Evolutionary conservation across 75 land plant genomes (phyloP).

Genomic region (Picea sitchensis): DNA sequence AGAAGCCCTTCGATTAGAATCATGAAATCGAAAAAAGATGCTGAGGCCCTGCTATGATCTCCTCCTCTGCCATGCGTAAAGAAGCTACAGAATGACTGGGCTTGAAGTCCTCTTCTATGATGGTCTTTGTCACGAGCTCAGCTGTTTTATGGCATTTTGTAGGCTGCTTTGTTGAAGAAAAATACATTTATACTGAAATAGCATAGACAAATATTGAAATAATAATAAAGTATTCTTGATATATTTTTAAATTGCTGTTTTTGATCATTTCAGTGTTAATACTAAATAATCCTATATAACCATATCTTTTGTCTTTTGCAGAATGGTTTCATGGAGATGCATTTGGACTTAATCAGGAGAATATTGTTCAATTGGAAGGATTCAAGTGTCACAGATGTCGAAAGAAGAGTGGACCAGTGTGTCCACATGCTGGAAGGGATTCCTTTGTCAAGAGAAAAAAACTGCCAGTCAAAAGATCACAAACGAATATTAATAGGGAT

Average conservation of each 20-base stretch:
- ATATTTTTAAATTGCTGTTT: background rate
- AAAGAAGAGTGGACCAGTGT: slow-evolving; percentile 31
- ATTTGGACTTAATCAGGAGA: slow-evolving; percentile 29
- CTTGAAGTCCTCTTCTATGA: too few relatives aligned
- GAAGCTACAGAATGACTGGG: too few relatives aligned
- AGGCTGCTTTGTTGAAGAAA: too few relatives aligned
- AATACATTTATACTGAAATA: background rate
- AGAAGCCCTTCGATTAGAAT: too few relatives aligned
- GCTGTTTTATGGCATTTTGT: too few relatives aligned
- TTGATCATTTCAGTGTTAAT: background rate
- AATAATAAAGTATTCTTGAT: background rate
- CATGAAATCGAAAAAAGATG: too few relatives aligned
- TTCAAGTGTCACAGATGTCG: slow-evolving; percentile 56
- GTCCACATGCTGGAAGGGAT: slow-evolving; percentile 23
- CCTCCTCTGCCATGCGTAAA: too few relatives aligned
- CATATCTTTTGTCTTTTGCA: slow-evolving; percentile 20
- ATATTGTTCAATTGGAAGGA: slow-evolving; percentile 26
- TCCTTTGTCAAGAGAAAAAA: background rate
- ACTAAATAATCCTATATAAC: background rate
- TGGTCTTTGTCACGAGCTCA: too few relatives aligned
- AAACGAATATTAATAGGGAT: background rate
- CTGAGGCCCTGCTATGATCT: too few relatives aligned
- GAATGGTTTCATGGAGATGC: slow-evolving; percentile 77
- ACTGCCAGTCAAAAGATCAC: slow-evolving; percentile 4
- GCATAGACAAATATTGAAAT: background rate